phyloP scores from a whole-genome alignment of 805 yeast species.

The Ogataea paradorogensis region DNA sequence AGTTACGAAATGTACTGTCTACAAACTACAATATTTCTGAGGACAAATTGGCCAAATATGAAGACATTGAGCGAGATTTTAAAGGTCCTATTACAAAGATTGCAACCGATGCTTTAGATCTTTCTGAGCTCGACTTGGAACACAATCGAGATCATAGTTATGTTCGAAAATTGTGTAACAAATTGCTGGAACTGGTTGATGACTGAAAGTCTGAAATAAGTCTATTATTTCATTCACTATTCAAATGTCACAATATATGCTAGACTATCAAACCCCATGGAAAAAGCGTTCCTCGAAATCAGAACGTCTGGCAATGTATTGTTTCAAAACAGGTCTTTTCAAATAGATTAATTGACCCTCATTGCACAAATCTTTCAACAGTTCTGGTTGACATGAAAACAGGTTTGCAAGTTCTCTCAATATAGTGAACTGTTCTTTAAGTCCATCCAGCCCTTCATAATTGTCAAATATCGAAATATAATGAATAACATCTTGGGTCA shows the following conservation, averaged over 20 bases:
- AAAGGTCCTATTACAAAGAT: conserved; percentile 12
- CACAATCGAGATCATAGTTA: not conserved
- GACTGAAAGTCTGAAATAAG: not conserved
- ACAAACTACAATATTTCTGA: conserved; percentile 21
- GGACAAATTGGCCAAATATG: conserved; percentile 21
- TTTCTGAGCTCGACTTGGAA: conserved; percentile 11
- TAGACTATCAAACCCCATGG: conserved; percentile 18
- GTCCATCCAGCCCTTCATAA: conserved; percentile 40
- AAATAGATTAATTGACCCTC: conserved; percentile 75
- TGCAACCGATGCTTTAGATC: conserved; percentile 9
- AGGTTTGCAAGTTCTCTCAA: conserved; percentile 80
- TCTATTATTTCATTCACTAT: too few species aligned
- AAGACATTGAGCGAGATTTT: conserved; percentile 23
- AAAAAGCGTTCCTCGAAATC: conserved; percentile 58
- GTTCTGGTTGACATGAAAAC: conserved; percentile 79
- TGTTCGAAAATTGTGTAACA: conserved; percentile 1
- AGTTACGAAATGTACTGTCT: conserved; percentile 15
- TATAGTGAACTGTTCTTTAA: conserved; percentile 43
- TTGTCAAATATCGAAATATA: conserved; percentile 46
- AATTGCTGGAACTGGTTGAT: conserved; percentile 3
- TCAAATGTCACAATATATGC: too few species aligned
- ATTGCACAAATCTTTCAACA: conserved; percentile 70
- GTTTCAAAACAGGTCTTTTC: conserved; percentile 59
- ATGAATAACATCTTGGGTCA: conserved; percentile 78
- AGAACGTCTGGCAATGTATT: conserved; percentile 63